Evolutionary conservation across 805 yeast genomes (phyloP).

Genomic region (Wickerhamomyces ciferrii): DNA sequence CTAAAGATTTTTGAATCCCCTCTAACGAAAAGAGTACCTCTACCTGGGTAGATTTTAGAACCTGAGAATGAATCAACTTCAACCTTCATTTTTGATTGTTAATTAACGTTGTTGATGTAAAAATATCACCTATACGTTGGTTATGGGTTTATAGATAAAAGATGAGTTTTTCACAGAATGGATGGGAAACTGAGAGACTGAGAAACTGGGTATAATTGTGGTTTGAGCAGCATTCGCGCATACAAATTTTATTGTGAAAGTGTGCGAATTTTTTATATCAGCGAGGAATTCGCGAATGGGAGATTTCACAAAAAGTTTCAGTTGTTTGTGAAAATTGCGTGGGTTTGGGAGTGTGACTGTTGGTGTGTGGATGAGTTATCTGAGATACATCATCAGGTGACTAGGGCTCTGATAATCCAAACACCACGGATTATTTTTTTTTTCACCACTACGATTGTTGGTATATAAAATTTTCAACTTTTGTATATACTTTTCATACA

Average conservation of each 20-base stretch:
- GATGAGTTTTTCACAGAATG: not conserved
- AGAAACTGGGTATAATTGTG: too few relatives aligned
- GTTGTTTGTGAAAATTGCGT: not conserved
- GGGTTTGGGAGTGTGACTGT: too few relatives aligned
- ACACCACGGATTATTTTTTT: not conserved
- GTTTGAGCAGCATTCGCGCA: too few relatives aligned
- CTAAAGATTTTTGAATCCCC: constrained; percentile 99
- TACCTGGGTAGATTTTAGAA: constrained; percentile 99
- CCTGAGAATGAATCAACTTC: constrained; percentile 99
- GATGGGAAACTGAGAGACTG: too few relatives aligned
- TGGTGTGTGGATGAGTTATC: too few relatives aligned
- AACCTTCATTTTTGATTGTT: constrained; percentile 76
- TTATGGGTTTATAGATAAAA: too few relatives aligned
- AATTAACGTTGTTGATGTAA: not conserved
- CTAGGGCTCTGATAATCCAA: not conserved
- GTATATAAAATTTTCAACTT: not conserved
- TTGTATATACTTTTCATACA: not conserved
- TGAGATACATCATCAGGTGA: too few relatives aligned
- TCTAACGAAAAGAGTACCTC: constrained; percentile 98
- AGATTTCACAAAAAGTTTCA: not conserved
- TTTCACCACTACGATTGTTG: not conserved
- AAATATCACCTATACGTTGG: too few relatives aligned
- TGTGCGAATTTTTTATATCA: too few relatives aligned
- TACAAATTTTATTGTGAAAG: too few relatives aligned
- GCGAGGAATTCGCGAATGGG: too few relatives aligned